These are phyloP conservation scores for Yamadazyma ubonensis DNA, from an alignment of 805 yeast species.

Conservation along the genomic window DNA sequence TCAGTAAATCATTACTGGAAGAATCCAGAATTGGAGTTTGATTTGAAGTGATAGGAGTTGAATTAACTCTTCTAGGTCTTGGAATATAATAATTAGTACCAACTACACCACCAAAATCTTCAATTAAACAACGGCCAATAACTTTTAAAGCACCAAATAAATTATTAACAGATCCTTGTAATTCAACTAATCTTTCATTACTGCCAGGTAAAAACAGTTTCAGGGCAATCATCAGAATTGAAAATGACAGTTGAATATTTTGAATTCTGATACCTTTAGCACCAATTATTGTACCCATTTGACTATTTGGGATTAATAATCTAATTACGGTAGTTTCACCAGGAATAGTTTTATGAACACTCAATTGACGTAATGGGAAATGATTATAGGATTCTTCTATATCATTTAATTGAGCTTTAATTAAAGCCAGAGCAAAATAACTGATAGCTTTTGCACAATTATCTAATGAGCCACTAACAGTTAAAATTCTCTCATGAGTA, in stretches of 20 bases:
- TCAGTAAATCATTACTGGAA: constrained; percentile 20
- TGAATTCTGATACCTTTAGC: constrained; percentile 79
- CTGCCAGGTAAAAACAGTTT: constrained; percentile 79
- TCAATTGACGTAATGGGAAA: constrained; percentile 60
- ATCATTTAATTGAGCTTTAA: constrained; percentile 34
- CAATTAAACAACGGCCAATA: constrained; percentile 69
- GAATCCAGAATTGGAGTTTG: too few species aligned
- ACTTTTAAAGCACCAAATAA: constrained; percentile 57
- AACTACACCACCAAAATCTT: constrained; percentile 67
- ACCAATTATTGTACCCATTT: constrained; percentile 88
- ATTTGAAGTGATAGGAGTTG: background rate
- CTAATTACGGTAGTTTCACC: constrained; percentile 59
- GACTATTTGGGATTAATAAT: constrained; percentile 75
- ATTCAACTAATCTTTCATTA: constrained; percentile 81
- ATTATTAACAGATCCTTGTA: constrained; percentile 73
- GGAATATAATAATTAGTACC: constrained; percentile 68
- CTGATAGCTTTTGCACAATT: constrained; percentile 69
- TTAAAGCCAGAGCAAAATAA: constrained; percentile 64
- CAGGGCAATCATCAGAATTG: constrained; percentile 82
- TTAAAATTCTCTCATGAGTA: constrained; percentile 77
- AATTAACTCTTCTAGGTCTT: constrained; percentile 1
- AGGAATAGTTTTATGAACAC: constrained; percentile 49
- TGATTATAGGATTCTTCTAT: constrained; percentile 39
- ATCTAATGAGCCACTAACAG: constrained; percentile 72
- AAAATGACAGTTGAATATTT: constrained; percentile 64